Evolutionary conservation across 805 yeast genomes (phyloP).

Genomic region (Yarrowia sp.): DNA sequence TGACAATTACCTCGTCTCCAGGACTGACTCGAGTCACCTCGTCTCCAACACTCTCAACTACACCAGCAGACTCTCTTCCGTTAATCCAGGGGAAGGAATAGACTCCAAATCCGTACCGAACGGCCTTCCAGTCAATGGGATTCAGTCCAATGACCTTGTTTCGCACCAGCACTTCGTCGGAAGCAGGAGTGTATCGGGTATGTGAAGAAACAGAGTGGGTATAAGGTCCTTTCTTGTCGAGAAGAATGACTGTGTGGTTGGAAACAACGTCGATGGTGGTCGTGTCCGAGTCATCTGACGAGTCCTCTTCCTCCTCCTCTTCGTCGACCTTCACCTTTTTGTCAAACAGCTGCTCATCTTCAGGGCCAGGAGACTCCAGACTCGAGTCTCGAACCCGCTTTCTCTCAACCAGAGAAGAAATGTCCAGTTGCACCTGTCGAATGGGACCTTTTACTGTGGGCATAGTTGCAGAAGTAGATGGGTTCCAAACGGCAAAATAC

Average conservation of each 20-base stretch:
- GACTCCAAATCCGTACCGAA: slow-evolving; percentile 35
- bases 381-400: slow-evolving; percentile 2
- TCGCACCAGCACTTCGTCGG: slow-evolving; percentile 34
- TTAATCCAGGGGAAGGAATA: slow-evolving; percentile 39
- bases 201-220: slow-evolving; percentile 8
- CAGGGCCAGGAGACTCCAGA: background rate
- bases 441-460: slow-evolving; percentile 10
- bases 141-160: slow-evolving; percentile 38
- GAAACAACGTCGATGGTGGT: background rate
- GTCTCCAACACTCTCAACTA: slow-evolving; percentile 31
- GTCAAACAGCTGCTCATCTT: slow-evolving; percentile 21
- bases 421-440: slow-evolving; percentile 12
- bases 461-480: background rate
- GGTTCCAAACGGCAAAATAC: background rate
- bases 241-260: slow-evolving; percentile 15
- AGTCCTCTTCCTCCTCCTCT: background rate
- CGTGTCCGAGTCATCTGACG: slow-evolving; percentile 5
- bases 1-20: slow-evolving; percentile 27
- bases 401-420: slow-evolving; percentile 6
- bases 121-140: slow-evolving; percentile 39
- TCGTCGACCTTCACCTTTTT: background rate
- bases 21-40: slow-evolving; percentile 21
- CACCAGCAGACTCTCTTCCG: slow-evolving; percentile 34
- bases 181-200: slow-evolving; percentile 6
- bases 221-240: slow-evolving; percentile 24